Percentiles rank a stretch among this genome's conserved stretches.
These are phyloP conservation scores for Mortierella alpina DNA, from an alignment of 192 early-diverging fungal species.

Conservation along the genomic window DNA sequence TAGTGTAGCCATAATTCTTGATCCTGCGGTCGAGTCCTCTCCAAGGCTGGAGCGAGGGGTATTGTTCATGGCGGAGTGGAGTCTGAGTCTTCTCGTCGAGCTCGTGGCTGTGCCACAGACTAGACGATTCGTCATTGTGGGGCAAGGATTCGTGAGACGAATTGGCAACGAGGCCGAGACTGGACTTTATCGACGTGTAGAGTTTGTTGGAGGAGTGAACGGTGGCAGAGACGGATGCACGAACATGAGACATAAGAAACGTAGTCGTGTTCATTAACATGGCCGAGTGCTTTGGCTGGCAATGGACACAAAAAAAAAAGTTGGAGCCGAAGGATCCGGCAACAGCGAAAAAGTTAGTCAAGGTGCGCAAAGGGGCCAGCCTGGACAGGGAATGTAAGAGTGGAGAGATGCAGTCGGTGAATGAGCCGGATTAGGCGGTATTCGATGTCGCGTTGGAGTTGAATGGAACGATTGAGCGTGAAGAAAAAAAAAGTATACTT, in stretches of 20 bases:
- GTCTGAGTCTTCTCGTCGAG: slow-evolving; percentile 4
- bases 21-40: slow-evolving; percentile 56
- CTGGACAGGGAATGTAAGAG: slow-evolving; percentile 20
- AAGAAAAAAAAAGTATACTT: neutral
- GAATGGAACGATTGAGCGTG: neutral
- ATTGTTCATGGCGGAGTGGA: slow-evolving; percentile 28
- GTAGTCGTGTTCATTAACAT: slow-evolving; percentile 45
- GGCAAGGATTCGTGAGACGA: neutral
- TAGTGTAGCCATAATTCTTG: slow-evolving; percentile 57
- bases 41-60: slow-evolving; percentile 51
- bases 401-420: neutral
- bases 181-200: slow-evolving; percentile 30
- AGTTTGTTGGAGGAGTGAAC: slow-evolving; percentile 30
- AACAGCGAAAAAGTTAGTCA: slow-evolving; percentile 5
- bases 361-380: slow-evolving; percentile 9
- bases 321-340: neutral
- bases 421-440: neutral
- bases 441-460: neutral
- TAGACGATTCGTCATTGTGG: neutral
- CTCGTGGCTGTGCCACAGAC: slow-evolving; percentile 13
- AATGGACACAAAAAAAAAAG: neutral
- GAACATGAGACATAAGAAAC: slow-evolving; percentile 37
- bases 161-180: slow-evolving; percentile 11
- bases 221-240: slow-evolving; percentile 30
- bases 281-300: neutral